Evolutionary conservation across 2,329 filamentous ascomycete genomes (phyloP).

Genomic region (Penicillium capsulatum): DNA sequence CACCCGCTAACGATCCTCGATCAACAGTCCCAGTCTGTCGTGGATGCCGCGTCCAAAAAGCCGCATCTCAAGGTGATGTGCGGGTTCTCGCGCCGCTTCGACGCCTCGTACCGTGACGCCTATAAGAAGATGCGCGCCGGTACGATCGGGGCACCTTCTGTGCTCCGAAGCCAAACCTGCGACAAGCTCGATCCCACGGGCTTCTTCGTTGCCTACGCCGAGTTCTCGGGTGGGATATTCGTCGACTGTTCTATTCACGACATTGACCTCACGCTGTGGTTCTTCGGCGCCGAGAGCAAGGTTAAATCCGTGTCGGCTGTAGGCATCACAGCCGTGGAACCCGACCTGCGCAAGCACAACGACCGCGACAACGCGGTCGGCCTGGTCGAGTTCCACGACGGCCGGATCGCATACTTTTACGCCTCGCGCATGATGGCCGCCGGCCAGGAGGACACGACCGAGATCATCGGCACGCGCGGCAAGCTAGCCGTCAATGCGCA

Average conservation of each 20-base stretch:
- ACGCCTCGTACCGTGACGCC: slow-evolving; percentile 61
- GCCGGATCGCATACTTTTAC: slow-evolving; percentile 62
- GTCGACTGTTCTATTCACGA: slow-evolving; percentile 69
- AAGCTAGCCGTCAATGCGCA: slow-evolving; percentile 61
- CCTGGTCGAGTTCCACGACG: slow-evolving; percentile 61
- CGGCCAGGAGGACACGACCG: slow-evolving; percentile 63
- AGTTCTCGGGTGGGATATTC: slow-evolving; percentile 64
- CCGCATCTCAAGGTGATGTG: slow-evolving; percentile 63
- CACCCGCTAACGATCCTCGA: slow-evolving; percentile 1
- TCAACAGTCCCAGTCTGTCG: slow-evolving; percentile 55
- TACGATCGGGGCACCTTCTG: slow-evolving; percentile 55
- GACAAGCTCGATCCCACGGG: slow-evolving; percentile 62
- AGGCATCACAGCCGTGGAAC: slow-evolving; percentile 58
- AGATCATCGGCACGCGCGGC: slow-evolving; percentile 63
- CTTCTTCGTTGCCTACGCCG: slow-evolving; percentile 65
- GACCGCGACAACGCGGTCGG: slow-evolving; percentile 62
- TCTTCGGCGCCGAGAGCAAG: slow-evolving; percentile 53
- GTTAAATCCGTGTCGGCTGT: slow-evolving; percentile 55
- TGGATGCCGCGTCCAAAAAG: slow-evolving; percentile 53
- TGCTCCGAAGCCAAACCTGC: slow-evolving; percentile 63
- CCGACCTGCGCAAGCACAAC: slow-evolving; percentile 54
- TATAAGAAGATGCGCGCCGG: slow-evolving; percentile 51
- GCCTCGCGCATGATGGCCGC: slow-evolving; percentile 63
- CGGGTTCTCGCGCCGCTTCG: slow-evolving; percentile 64
- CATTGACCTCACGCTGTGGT: slow-evolving; percentile 63